Evolutionary conservation across 139 green algal species (phyloP), one percentile per base, ranked within the genome.

Genomic region (Chlamydomonas sp.): DNA sequence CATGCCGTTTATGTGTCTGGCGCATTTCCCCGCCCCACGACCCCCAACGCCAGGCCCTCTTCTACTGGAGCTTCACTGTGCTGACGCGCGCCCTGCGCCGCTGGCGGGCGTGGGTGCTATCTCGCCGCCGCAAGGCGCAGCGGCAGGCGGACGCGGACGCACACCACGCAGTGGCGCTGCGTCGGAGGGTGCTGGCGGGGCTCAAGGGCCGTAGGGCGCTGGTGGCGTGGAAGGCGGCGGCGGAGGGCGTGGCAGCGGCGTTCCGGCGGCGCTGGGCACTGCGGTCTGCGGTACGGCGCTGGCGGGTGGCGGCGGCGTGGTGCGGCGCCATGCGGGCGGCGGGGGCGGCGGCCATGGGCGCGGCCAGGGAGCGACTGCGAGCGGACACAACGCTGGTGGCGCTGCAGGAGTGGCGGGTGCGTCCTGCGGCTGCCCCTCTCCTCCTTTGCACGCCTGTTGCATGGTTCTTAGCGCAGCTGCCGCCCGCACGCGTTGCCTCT

Each of bases 61-160:
- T 77, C 76, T 83, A 83, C 18, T 88, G 59, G 61, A 71, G 84
- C 57, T 88, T 88, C 20, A 59, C 84, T 0, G 77, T 63, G 0
- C 84, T 88, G 5, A 88, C 72, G 0, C 84, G 84, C 10, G 84
- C 66, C 1, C 31, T 83, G 63, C 84, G 75, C 9, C 62, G 20
- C 6, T 88, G 84, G 84, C 64, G 64, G 3, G 64, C 57, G 1
- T 82, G 75, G 84, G 64, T 62, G 10, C 14, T 1, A 2, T 1
- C 1, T 1, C 75, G 84, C 75, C 16, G 57, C 17, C 57, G 63
- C 64, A 83, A 88, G 63, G 63, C 58, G 12, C 3, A 14, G 17
- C 75, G 58, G 0, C 57, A 16, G 2, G 63, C 63, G 20, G 63
- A 18, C 49, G 75, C 75, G 12, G 57, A 68, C 17, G 7, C 1